Base-by-base conservation (phyloP, 768 basidiomycete species). In the Sistotremastrum niveocremeum region DNA sequence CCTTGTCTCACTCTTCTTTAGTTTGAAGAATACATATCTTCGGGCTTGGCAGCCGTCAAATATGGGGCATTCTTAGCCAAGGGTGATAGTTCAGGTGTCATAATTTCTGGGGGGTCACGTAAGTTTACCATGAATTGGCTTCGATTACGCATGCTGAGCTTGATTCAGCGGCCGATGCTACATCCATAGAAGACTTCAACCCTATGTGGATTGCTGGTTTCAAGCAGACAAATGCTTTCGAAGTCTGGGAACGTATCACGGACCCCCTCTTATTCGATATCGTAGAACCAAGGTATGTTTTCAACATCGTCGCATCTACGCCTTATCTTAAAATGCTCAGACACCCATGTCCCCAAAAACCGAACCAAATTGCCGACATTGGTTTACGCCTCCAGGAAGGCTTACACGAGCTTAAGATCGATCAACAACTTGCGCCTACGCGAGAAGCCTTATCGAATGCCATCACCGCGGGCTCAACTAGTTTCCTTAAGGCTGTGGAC, bases 221-320 rank as follows among this genome's bases (percentile, higher is more conserved):
- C 65, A 84, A 77, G 62, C 73, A 71, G 53, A 93, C 94, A 30
- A 77, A 81, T 53, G 90, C 91, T 0, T 93, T 79, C 60, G 78
- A 84, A 45, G 76, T 88, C 3, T 99, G 95, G 95, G 79, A 97
- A 42, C 68, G 76, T 39, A 76, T 79, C 37, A 98, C 95, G 1
- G 95, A 99, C 61, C 84, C 89, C 1, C 68, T 89, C 50, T 64
- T 98, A 7, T 99, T 99, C 57, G 95, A 99, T 58, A 86, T 98
- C 41, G 76, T 94, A 45, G 95, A 99, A 60, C 86, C 94, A 34
- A 71, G 86, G 89, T 90, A 50, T 30, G 67, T 58, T 43, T 41
- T 45, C 35, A 12, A n/a, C 4, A 28, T 34, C 35, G 37, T 42
- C 37, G 39, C 36, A 4, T 48, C 47, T 48, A 36, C 44, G 37